Evolutionary conservation across 257 asterid species (phyloP).

Genomic region (Solanum stenotomum): DNA sequence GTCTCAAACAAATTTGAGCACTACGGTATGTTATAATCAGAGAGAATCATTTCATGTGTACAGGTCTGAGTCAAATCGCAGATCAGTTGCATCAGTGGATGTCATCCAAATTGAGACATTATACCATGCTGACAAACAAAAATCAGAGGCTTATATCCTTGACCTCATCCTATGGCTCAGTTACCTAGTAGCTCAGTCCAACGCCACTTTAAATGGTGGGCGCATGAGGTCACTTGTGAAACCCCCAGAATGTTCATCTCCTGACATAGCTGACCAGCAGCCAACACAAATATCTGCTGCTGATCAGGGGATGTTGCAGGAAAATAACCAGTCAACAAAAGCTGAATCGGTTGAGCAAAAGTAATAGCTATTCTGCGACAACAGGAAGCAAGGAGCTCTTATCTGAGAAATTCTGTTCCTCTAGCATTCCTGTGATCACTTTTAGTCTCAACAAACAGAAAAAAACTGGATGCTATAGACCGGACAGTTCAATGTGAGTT

Average conservation of each 20-base stretch:
- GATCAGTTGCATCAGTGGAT: background rate
- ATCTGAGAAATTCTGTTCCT: background rate
- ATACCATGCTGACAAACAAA: background rate
- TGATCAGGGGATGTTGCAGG: background rate
- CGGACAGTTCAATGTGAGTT: background rate
- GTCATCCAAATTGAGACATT: background rate
- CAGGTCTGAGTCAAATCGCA: background rate
- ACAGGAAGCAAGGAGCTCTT: background rate
- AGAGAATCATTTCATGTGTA: background rate
- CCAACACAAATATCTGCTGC: background rate
- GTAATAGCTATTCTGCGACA: background rate
- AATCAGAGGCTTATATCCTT: background rate
- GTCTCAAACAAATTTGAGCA: background rate
- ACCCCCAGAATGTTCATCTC: background rate
- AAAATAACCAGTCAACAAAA: background rate
- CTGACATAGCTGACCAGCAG: background rate
- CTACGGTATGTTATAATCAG: background rate
- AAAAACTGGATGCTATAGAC: background rate
- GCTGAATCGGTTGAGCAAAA: background rate
- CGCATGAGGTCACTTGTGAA: background rate
- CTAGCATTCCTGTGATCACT: background rate
- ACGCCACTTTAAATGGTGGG: background rate
- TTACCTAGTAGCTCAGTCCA: background rate
- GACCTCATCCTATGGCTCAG: background rate
- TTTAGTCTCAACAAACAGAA: background rate